These are phyloP conservation scores for Phytophthora niederhauseri DNA, from an alignment of 352 stramenopile genomes.

Conservation along the genomic window DNA sequence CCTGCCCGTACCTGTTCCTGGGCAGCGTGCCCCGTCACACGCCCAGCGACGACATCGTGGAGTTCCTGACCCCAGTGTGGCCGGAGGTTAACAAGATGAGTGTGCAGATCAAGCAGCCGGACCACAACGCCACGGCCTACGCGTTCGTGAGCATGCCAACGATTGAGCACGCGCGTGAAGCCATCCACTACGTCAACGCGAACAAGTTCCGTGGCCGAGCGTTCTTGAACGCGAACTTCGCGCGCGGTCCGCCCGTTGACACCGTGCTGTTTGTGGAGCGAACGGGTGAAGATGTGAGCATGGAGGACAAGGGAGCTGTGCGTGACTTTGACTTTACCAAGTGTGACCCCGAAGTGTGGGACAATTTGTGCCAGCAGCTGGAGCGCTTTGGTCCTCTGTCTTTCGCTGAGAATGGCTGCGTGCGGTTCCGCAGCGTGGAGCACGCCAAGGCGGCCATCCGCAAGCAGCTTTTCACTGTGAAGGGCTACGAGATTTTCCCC, in stretches of 20 bases:
- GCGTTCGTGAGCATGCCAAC: slow-evolving; percentile 73
- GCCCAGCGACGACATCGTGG: slow-evolving; percentile 46
- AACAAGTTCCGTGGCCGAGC: slow-evolving; percentile 46
- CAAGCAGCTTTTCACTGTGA: slow-evolving; percentile 50
- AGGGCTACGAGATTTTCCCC: slow-evolving; percentile 61
- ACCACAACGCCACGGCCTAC: slow-evolving; percentile 47
- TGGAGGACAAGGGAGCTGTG: slow-evolving; percentile 49
- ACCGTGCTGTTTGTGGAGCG: slow-evolving; percentile 73
- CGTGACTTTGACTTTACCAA: slow-evolving; percentile 53
- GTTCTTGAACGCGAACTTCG: slow-evolving; percentile 72
- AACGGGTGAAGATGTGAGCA: slow-evolving; percentile 34
- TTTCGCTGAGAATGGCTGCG: slow-evolving; percentile 43
- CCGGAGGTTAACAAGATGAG: slow-evolving; percentile 45
- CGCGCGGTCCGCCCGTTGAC: slow-evolving; percentile 64
- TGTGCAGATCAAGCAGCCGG: slow-evolving; percentile 68
- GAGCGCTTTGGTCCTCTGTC: slow-evolving; percentile 56
- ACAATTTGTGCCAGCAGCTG: slow-evolving; percentile 48
- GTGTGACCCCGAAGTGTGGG: slow-evolving; percentile 53
- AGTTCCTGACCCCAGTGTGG: slow-evolving; percentile 58
- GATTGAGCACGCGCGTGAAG: slow-evolving; percentile 53
- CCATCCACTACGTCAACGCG: slow-evolving; percentile 51
- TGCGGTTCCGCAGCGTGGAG: slow-evolving; percentile 62
- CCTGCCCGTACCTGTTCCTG: slow-evolving; percentile 74
- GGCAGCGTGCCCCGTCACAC: slow-evolving; percentile 63
- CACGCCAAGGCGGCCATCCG: slow-evolving; percentile 65